phyloP scores from a whole-genome alignment of 2,329 filamentous ascomycete genomes.

The Conoideocrella luteorostrata region DNA sequence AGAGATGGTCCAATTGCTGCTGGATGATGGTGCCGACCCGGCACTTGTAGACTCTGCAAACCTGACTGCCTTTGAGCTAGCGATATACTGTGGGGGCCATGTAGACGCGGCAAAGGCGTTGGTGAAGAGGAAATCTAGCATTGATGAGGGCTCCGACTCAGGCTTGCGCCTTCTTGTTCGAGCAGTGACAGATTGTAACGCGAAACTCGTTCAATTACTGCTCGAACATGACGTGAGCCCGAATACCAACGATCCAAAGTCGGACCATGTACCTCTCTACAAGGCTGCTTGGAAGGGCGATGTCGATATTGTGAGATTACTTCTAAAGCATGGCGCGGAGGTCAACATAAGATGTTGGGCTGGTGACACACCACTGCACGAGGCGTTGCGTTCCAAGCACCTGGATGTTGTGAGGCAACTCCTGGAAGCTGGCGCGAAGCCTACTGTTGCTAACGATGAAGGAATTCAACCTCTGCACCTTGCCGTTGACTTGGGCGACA shows the following conservation, averaged over 20 bases:
- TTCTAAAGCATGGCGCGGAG: background rate
- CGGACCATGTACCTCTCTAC: background rate
- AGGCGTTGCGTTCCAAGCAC: background rate
- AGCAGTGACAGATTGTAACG: background rate
- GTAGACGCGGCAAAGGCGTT: background rate
- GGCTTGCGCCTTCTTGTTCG: background rate
- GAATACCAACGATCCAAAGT: background rate
- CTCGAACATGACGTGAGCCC: background rate
- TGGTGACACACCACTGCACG: background rate
- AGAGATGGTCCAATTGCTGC: background rate
- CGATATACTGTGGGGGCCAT: background rate
- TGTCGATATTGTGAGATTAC: background rate
- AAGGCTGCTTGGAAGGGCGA: background rate
- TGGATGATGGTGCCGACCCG: background rate
- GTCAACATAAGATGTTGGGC: background rate
- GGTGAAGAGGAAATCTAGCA: background rate
- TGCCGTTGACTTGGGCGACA: background rate
- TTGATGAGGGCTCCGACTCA: background rate
- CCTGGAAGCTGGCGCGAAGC: background rate
- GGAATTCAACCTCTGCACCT: background rate
- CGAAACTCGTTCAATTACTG: background rate
- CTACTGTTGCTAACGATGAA: background rate
- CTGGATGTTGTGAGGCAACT: background rate
- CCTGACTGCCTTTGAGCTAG: background rate
- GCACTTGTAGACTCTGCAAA: background rate